Base-by-base conservation (phyloP, 2,329 filamentous ascomycete species). In the Aspergillus fumigatus region DNA sequence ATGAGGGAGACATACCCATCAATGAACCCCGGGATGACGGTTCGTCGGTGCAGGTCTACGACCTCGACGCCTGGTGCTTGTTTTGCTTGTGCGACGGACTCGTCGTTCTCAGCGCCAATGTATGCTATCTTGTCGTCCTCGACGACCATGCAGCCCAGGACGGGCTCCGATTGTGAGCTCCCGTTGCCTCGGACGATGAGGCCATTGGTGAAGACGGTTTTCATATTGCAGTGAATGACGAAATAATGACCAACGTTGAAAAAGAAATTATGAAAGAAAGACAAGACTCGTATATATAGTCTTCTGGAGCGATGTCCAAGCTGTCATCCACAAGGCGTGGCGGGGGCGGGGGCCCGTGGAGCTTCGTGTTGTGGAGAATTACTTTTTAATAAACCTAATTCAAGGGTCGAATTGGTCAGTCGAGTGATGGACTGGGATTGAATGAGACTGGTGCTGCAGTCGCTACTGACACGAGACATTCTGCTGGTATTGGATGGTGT, bases 1-100 rank as follows among this genome's bases (percentile, higher is more conserved):
- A 26, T 1, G 5, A n/a, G 25, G 17, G 43, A 77, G 66, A 75
- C 75, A 52, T 80, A 79, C 19, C 74, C 77, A 59, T 81, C 79
- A 41, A 81, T 75, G 56, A 81, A 81, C 0, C 76, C 74, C 0
- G 79, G 79, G 1, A 79, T 63, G 0, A 80, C 66, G 26, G 74
- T 69, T 35, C 66, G 68, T 8, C 69, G 65, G 0, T 67, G 52
- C 6, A 81, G 64, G 54, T 80, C 72, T 45, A 67, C 25, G 7
- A 59, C 45, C 54, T 48, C 6, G 4, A 58, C 32, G 29, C 61
- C 54, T 19, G 64, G 57, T 45, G 56, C 50, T 54, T 54, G 50
- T 19, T 49, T 51, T 29, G 65, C 64, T 1, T 58, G 49, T 21
- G 49, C 8, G 21, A 69, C 58, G 0, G 17, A 29, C 8, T 53